phyloP scores from a whole-genome alignment of 1,284 basidiomycete species.

The Ustilago lituana region DNA sequence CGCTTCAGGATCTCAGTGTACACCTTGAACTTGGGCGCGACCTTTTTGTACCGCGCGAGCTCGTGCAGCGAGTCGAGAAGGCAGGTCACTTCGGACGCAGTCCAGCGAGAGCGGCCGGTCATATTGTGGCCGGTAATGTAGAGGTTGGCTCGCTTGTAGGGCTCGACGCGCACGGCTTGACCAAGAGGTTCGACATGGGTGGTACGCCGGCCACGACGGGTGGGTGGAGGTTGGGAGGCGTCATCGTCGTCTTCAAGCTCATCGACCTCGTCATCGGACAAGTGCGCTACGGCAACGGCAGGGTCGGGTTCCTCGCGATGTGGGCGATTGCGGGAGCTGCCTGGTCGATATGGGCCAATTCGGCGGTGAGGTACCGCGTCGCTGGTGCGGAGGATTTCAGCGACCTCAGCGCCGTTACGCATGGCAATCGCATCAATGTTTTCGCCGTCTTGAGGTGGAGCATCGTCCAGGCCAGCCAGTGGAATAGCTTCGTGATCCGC shows the following conservation, averaged over 20 bases:
- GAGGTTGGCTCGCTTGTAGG: constrained; percentile 42
- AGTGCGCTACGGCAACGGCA: background rate
- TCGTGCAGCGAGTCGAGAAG: constrained; percentile 35
- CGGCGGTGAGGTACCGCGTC: constrained; percentile 16
- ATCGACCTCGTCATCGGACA: constrained; percentile 25
- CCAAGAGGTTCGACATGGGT: constrained; percentile 17
- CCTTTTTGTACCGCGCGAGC: constrained; percentile 40
- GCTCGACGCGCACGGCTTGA: constrained; percentile 29
- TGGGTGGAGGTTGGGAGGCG: background rate
- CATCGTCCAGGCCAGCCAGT: constrained; percentile 8
- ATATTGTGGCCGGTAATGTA: constrained; percentile 54
- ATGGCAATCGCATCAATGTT: constrained; percentile 30
- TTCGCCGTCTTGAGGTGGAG: constrained; percentile 6
- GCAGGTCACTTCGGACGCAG: constrained; percentile 23
- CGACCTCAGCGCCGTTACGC: constrained; percentile 20
- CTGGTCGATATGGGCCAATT: constrained; percentile 41
- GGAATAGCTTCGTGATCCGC: constrained; percentile 24
- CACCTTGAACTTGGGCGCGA: constrained; percentile 34
- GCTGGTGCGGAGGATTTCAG: constrained; percentile 12
- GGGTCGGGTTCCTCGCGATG: constrained; percentile 18
- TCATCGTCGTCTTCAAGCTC: constrained; percentile 23
- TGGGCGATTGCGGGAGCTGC: background rate
- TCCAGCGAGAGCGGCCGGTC: constrained; percentile 46
- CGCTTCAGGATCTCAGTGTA: constrained; percentile 41
- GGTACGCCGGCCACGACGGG: constrained; percentile 7